Conservation (phyloP, 2,329 filamentous ascomycete genomes). For the Neopestalotiopsis clavispora region DNA sequence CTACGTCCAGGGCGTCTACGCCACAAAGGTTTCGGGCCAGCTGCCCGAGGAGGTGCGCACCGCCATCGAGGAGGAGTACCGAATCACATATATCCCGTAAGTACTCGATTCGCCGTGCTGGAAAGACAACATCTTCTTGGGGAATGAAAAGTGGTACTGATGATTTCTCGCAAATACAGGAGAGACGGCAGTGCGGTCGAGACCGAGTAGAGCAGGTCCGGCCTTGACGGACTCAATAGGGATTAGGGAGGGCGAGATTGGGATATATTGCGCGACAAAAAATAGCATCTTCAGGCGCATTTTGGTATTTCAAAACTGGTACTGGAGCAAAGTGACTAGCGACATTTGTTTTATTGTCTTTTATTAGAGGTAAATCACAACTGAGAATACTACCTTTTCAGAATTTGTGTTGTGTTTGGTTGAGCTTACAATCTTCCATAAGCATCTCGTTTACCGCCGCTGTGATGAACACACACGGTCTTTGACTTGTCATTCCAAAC, state of each 20-base stretch:
- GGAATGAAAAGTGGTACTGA: neutral
- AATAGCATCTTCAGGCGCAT: neutral
- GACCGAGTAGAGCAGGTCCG: constrained; percentile 22
- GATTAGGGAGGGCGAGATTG: neutral
- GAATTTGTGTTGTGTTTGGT: neutral
- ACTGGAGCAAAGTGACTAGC: neutral
- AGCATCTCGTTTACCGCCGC: neutral
- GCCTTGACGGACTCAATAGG: neutral
- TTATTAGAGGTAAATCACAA: neutral
- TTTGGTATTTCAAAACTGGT: neutral
- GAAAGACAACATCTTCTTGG: neutral
- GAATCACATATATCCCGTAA: constrained; percentile 70
- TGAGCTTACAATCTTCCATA: neutral
- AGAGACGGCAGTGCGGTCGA: constrained; percentile 29
- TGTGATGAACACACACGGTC: neutral
- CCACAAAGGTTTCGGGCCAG: constrained; percentile 89
- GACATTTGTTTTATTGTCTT: neutral
- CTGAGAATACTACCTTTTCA: neutral
- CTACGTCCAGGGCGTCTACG: constrained; percentile 90
- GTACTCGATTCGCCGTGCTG: constrained; percentile 34
- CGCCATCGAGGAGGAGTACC: constrained; percentile 65
- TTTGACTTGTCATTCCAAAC: neutral
- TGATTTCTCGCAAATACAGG: constrained; percentile 13
- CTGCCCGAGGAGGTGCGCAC: constrained; percentile 69
- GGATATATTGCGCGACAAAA: neutral